Percentiles rank a stretch among this genome's conserved stretches.
phyloP scores from a whole-genome alignment of 2,329 filamentous ascomycete genomes.

The Scleromitrula shiraiana region DNA sequence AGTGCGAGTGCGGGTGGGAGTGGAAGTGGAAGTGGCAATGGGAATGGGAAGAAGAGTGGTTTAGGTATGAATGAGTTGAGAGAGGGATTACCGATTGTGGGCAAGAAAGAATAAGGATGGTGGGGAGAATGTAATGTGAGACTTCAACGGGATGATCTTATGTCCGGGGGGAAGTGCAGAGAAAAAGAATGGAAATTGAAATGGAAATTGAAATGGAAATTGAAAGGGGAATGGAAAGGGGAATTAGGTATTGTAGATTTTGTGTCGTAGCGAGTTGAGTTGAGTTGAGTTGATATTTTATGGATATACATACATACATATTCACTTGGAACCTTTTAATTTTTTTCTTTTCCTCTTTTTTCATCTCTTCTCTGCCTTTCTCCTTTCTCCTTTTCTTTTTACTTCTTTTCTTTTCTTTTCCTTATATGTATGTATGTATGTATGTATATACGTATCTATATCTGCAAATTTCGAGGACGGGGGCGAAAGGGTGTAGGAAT shows the following conservation, averaged over 20 bases:
- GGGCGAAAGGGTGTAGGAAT: no score
- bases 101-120: not conserved
- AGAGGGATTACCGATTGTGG: not conserved
- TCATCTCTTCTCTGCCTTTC: no score
- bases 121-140: not conserved
- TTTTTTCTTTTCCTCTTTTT: no score
- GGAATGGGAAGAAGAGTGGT: not conserved
- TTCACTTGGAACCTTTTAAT: no score
- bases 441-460: no score
- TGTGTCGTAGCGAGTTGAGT: not conserved
- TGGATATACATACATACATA: no score
- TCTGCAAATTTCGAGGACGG: no score
- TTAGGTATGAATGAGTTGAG: not conserved
- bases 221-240: not conserved
- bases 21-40: not conserved
- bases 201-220: no score
- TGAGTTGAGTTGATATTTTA: not conserved
- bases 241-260: no score
- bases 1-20: not conserved
- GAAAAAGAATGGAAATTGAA: not conserved
- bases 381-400: no score
- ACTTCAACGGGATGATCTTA: not conserved
- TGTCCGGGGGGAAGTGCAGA: not conserved
- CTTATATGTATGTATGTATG: no score
- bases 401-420: no score